phyloP scores from a whole-genome alignment of 345 rosid species.

The Salix dunnii region DNA sequence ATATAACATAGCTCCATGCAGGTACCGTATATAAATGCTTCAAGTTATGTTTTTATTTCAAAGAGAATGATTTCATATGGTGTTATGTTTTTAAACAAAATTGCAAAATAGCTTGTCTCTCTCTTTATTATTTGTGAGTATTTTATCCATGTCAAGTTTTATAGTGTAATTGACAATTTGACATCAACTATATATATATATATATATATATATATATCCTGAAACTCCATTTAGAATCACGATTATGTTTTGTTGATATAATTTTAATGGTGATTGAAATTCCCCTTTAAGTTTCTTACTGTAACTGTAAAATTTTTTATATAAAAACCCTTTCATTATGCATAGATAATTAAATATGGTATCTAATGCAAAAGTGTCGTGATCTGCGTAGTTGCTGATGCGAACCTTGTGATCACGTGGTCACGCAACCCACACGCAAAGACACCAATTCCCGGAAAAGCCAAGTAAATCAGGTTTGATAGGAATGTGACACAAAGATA shows the following conservation, averaged over 20 bases:
- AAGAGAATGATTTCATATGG: background rate
- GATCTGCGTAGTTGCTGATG: background rate
- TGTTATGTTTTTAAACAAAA: background rate
- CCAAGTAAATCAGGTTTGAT: too few species aligned
- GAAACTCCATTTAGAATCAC: background rate
- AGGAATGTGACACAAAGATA: too few species aligned
- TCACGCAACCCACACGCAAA: too few species aligned
- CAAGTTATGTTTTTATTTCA: background rate
- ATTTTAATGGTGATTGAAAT: background rate
- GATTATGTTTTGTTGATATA: background rate
- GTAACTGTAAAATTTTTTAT: background rate
- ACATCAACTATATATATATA: background rate
- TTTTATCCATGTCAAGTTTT: background rate
- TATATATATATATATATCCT: background rate
- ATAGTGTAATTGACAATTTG: background rate
- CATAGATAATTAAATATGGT: background rate
- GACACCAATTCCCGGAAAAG: too few species aligned
- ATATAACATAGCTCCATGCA: slow-evolving; percentile 97
- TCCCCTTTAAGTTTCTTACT: background rate
- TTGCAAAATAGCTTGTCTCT: background rate
- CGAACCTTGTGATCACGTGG: too few species aligned
- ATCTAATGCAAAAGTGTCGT: background rate
- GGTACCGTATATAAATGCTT: slow-evolving; percentile 42
- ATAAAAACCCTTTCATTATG: background rate
- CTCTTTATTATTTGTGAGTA: background rate